These are phyloP conservation scores for Microthlaspi erraticum DNA, from an alignment of 345 rosid genomes.

Conservation along the genomic window DNA sequence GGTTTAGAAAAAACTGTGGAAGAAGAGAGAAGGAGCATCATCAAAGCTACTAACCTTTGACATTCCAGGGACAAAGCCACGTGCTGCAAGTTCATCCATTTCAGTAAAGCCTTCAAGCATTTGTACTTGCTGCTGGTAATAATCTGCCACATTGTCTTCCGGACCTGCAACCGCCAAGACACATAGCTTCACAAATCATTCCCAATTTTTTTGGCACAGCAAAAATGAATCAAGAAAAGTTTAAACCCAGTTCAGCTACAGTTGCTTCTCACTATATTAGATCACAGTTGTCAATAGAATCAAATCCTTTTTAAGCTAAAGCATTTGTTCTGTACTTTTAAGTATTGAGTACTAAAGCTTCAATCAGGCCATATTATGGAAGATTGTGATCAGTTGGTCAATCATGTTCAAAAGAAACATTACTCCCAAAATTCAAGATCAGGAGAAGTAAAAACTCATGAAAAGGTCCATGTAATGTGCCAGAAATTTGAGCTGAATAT, in stretches of 20 bases:
- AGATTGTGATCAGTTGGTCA: too few species aligned
- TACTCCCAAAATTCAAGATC: too few species aligned
- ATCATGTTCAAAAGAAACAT: too few species aligned
- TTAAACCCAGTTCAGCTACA: too few species aligned
- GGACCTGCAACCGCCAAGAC: slow-evolving; percentile 60
- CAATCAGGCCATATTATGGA: too few species aligned
- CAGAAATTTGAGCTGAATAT: slow-evolving; percentile 1
- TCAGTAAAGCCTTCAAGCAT: slow-evolving; percentile 96
- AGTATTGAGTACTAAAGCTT: background rate
- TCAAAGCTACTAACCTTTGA: slow-evolving; percentile 61
- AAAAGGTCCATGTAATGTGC: background rate
- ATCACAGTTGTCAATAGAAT: too few species aligned
- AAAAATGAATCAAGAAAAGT: background rate
- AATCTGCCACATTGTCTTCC: slow-evolving; percentile 90
- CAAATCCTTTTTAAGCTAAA: too few species aligned
- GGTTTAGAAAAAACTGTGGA: background rate
- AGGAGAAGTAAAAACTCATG: background rate
- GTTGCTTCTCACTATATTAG: too few species aligned
- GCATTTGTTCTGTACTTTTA: background rate
- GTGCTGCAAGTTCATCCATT: slow-evolving; percentile 95
- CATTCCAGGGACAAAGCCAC: slow-evolving; percentile 90
- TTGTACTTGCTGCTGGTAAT: slow-evolving; percentile 95
- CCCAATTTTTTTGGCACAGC: background rate
- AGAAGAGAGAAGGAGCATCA: slow-evolving; percentile 14
- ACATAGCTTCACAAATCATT: slow-evolving; percentile 2